Evolutionary conservation across 73 alveolate genomes (phyloP).

Genomic region (Effrenium voratum): DNA sequence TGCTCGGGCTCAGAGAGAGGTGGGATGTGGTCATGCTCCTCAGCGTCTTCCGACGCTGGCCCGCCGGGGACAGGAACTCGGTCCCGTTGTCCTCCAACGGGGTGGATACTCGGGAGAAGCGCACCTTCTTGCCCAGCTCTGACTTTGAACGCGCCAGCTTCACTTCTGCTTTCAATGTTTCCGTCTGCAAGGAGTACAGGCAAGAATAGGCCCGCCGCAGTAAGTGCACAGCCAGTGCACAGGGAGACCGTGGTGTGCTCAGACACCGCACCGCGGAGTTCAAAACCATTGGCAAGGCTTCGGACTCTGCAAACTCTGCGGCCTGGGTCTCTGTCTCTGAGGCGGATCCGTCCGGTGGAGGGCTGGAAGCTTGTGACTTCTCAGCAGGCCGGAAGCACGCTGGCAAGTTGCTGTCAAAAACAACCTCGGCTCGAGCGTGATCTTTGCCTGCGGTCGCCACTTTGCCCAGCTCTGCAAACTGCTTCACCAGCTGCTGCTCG

Average conservation of each 20-base stretch:
- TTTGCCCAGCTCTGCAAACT: no score
- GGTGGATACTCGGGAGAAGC: conserved; percentile 1
- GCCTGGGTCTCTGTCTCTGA: neutral
- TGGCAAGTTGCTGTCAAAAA: no score
- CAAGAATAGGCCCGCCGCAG: conserved; percentile 48
- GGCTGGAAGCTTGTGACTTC: no score
- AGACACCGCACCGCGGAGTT: conserved; percentile 14
- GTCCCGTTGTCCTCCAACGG: neutral
- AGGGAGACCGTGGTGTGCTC: conserved; percentile 34
- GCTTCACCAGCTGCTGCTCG: no score
- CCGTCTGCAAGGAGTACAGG: no score
- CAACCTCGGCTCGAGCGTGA: no score
- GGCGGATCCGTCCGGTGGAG: neutral
- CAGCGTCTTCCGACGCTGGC: conserved; percentile 34
- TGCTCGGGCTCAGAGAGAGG: conserved; percentile 13
- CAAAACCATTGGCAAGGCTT: conserved; percentile 27
- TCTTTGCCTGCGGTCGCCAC: no score
- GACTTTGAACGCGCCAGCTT: no score
- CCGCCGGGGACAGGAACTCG: conserved; percentile 23
- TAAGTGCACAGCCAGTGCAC: conserved; percentile 29
- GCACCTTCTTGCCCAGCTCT: neutral
- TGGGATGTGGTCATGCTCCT: conserved; percentile 50
- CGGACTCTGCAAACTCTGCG: conserved; percentile 31
- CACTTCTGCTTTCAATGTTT: no score
- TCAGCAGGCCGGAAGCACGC: no score